Conservation (phyloP, 192 early-diverging fungal genomes). For the Kickxella alabastrina region DNA sequence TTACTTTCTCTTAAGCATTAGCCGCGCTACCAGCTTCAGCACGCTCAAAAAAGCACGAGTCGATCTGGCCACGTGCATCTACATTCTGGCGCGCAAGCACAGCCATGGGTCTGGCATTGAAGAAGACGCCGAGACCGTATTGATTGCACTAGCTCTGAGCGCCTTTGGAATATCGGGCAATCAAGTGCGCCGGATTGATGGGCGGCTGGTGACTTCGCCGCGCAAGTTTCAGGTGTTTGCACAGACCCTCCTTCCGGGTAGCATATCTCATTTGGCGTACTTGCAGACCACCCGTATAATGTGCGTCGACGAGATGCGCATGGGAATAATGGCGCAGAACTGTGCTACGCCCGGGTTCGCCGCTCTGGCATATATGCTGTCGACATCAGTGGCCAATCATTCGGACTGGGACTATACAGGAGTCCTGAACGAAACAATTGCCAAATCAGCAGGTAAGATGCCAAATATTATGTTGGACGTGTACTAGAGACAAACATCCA, state of each 20-base stretch:
- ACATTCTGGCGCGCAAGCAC: constrained; percentile 44
- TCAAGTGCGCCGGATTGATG: not conserved
- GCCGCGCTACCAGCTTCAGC: constrained; percentile 36
- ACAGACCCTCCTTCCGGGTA: constrained; percentile 41
- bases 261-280: constrained; percentile 32
- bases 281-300: constrained; percentile 37
- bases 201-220: not conserved
- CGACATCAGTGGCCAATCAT: constrained; percentile 35
- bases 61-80: constrained; percentile 45
- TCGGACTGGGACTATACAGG: constrained; percentile 29
- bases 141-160: constrained; percentile 38
- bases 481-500: not conserved
- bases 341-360: constrained; percentile 48
- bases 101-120: constrained; percentile 21
- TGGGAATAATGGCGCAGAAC: constrained; percentile 53
- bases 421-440: constrained; percentile 26
- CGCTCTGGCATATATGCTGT: constrained; percentile 42
- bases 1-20: no score
- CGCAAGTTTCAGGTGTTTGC: constrained; percentile 40
- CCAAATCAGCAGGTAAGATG: constrained; percentile 28
- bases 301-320: constrained; percentile 49
- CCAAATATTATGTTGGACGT: not conserved
- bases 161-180: constrained; percentile 18
- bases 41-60: constrained; percentile 34
- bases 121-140: constrained; percentile 46